Evolutionary conservation across 1,284 basidiomycete species (phyloP).

Genomic region (Ceratobasidium sp.): DNA sequence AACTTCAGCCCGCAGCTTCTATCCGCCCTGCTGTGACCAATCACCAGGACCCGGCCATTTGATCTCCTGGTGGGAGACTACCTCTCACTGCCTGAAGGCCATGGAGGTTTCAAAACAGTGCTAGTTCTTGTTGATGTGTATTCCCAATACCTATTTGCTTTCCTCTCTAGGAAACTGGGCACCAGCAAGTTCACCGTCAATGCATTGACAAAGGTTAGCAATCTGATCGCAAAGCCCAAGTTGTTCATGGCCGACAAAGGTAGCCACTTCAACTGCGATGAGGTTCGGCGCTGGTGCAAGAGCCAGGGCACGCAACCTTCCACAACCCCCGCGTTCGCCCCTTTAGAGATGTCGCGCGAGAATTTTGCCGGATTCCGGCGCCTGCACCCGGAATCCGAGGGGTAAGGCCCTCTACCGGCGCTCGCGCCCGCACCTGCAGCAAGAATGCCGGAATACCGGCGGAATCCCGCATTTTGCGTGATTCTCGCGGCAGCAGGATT

Average conservation of each 20-base stretch:
- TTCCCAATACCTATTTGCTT: conserved; percentile 47
- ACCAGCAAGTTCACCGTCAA: conserved; percentile 32
- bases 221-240: conserved; percentile 44
- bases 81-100: conserved; percentile 24
- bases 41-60: conserved; percentile 24
- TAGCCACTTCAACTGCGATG: conserved; percentile 51
- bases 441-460: no score
- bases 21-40: conserved; percentile 6
- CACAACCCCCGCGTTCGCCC: conserved; percentile 47
- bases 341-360: no score
- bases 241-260: conserved; percentile 54
- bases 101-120: conserved; percentile 13
- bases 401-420: no score
- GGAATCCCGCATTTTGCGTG: no score
- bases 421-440: no score
- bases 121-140: conserved; percentile 48
- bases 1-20: conserved; percentile 36
- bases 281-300: conserved; percentile 48
- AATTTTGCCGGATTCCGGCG: no score
- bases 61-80: conserved; percentile 35
- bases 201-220: not conserved
- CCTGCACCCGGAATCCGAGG: no score
- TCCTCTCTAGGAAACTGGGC: conserved; percentile 37
- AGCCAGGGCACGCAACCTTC: conserved; percentile 41
- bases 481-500: no score